A percentile compares a stretch with the other conserved stretches of the same genome.
These are phyloP conservation scores for Rhizophagus clarus DNA, from an alignment of 192 early-diverging fungal genomes.

Conservation along the genomic window DNA sequence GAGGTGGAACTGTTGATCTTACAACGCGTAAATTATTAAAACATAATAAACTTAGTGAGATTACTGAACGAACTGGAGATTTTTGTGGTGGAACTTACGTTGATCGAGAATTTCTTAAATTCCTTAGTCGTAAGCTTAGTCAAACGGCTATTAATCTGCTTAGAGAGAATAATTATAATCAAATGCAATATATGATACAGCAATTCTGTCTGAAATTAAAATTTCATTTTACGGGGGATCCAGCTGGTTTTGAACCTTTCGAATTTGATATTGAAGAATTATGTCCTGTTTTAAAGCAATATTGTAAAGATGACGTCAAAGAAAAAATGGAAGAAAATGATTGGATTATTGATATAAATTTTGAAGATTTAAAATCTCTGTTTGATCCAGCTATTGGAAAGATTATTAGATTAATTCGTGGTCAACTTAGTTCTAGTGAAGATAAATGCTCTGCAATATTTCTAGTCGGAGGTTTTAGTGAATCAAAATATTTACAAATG, in stretches of 20 bases:
- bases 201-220: constrained; percentile 2
- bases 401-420: constrained; percentile 43
- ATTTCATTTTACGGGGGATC: neutral
- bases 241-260: neutral
- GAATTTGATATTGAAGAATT: constrained; percentile 9
- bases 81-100: constrained; percentile 51
- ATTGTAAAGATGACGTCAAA: neutral
- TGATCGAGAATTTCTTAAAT: constrained; percentile 36
- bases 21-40: neutral
- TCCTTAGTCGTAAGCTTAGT: neutral
- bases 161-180: constrained; percentile 1
- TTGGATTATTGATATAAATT: constrained; percentile 15
- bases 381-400: constrained; percentile 47
- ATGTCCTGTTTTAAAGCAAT: neutral
- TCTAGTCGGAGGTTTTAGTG: constrained; percentile 58
- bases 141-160: neutral
- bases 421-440: constrained; percentile 42
- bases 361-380: constrained; percentile 42
- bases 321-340: neutral
- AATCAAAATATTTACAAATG: constrained; percentile 46
- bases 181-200: constrained; percentile 12
- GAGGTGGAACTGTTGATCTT: constrained; percentile 46
- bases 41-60: constrained; percentile 38
- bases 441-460: constrained; percentile 47
- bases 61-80: constrained; percentile 47